Base-by-base conservation (phyloP, 2,329 filamentous ascomycete genomes). In the Dothiorella sarmentorum region DNA sequence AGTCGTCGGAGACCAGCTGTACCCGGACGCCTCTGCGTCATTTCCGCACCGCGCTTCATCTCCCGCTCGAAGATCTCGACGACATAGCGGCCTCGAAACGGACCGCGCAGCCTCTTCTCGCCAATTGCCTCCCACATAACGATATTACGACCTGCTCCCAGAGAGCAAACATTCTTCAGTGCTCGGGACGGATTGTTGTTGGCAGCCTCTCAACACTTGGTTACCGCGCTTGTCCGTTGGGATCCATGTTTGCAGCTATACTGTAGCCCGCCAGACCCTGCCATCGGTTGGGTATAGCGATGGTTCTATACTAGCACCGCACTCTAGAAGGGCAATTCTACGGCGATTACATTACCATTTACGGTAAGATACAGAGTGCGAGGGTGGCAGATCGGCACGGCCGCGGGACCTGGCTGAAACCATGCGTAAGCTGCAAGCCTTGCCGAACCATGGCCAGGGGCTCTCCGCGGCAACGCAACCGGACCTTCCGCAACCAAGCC, bases 331-430 rank as follows among this genome's bases (percentile, higher is more conserved):
- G 45, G 33, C n/a, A 53, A 20, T 22, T 7, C 47, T 31, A n/a
- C 47, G 29, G 17, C 47, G 20, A 53, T 53, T 53, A 53, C 49
- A 53, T 40, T 53, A 42, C 49, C 49, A 7, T n/a, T 40, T 40
- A 20, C 49, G 33, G 49, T 53, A 53, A 53, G 49, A 18, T 53
- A 53, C 49, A 53, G 47, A 18, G 20, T n/a, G 47, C 10, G 22
- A 31, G 15, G 20, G 35, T 53, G 49, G 49, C 49, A 29, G 52
- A 56, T 56, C 52, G 52, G 40, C 52, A 56, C 22, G 35, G 35
- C n/a, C 24, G 49, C 49, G 49, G 49, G 49, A 53, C 35, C 52
- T 43, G 40, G 52, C 52, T 56, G 52, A 56, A 56, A 56, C 52
- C 27, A 44, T 20, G 51, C 37, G 37, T 26, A 29, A 43, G 51